Base-by-base conservation (phyloP, 768 basidiomycete genomes). In the Tricholoma sp. region DNA sequence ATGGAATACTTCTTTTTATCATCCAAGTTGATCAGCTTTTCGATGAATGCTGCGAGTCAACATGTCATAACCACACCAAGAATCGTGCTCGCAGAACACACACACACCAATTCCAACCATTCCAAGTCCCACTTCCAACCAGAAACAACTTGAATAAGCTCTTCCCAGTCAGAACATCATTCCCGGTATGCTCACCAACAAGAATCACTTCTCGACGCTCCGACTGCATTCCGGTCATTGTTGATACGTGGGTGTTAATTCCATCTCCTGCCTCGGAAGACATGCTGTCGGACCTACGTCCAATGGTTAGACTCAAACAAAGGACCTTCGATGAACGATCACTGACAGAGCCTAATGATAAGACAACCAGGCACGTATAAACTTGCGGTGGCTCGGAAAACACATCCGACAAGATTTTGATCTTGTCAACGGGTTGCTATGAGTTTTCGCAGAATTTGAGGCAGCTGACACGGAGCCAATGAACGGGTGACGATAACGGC, bases 11-110 rank as follows among this genome's bases (percentile, higher is more conserved):
- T 67, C 6, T 72, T 71, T 3, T 59, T 54, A n/a, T 56, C 44
- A 60, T 88, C 83, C 28, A 83, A 73, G 54, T 77, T 75, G 42
- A 87, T 73, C 31, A 89, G 70, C 61, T 87, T 88, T 65, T 88
- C 85, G 61, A 88, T 85, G 71, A 88, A 87, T 0, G 84, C 85
- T 79, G 53, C 0, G 36, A 18, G 12, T 37, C n/a, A 29, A 32
- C 28, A 24, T 20, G 24, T 51, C 32, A 34, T 31, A 2, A 24
- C 24, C 4, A 4, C 24, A 4, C 28, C 28, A 32, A 31, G 36
- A 33, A 42, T 50, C 11, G 52, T 10, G 18, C 12, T n/a, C 15
- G 3, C n/a, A 31, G n/a, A n/a, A 13, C 24, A 33, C 1, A 13
- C 12, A 56, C 70, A 53, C 41, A 80, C 80, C 81, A 41, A 81